Base-by-base conservation (phyloP, 2,329 filamentous ascomycete genomes). In the Xylaria sp. region DNA sequence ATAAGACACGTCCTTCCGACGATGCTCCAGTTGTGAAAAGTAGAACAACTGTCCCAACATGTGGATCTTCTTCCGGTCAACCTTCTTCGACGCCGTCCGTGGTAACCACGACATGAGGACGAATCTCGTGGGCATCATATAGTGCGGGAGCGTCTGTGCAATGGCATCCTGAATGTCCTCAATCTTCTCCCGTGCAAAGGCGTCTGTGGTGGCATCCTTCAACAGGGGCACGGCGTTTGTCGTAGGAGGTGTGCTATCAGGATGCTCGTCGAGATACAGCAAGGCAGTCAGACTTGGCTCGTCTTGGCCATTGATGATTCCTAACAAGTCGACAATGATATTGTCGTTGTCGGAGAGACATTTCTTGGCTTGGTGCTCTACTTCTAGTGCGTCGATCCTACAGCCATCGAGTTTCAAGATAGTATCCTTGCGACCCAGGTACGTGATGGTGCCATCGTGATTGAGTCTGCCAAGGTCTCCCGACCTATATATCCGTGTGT, bases 381-480 rank as follows among this genome's bases (percentile, higher is more conserved):
- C 70, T 45, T 69, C 60, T 4, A 72, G 56, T 12, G 68, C 68
- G 12, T 70, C 70, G 15, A 72, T 69, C 20, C 66, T 62, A n/a
- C 68, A 72, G 4, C 70, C 70, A 30, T 72, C 68, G 3, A 72
- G 56, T 52, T 72, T 72, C 28, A 70, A 50, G 15, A 70, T 72
- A 9, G 68, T 70, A 9, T 70, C 68, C 41, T 70, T 70, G 41
- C 65, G 62, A 25, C 65, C 68, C 13, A 70, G 66, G 18, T 70
- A 66, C 6, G 66, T 68, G 34, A 70, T 55, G 7, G 56, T 68
- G 45, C 68, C 63, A 18, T 68, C 63, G 45, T 66, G 62, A 25
- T 70, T 70, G 8, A 68, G 66, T 9, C 68, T 53, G 5, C 66
- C 66, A 45, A 70, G 68, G 34, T 70, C 68, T 34, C 68, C 68